phyloP scores from a whole-genome alignment of 78 protist genomes.

The Monosiga brevicollis region DNA sequence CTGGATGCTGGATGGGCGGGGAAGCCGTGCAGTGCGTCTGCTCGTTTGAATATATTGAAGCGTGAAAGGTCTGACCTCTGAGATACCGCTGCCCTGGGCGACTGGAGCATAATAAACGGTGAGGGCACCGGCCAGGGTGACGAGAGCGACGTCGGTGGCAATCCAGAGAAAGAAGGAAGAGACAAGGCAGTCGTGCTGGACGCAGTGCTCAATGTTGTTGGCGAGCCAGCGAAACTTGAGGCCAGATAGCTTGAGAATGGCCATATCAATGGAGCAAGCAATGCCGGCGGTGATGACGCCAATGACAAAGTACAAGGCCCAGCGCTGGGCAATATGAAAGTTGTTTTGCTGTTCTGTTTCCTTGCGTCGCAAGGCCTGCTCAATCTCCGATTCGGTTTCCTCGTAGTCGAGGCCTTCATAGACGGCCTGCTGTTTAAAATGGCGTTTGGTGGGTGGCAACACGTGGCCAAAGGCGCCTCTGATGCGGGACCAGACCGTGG shows the following conservation, averaged over 20 bases:
- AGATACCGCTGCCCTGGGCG: slow-evolving; percentile 74
- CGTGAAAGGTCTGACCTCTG: slow-evolving; percentile 48
- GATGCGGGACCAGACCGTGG: not conserved
- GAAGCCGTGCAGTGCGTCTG: not conserved
- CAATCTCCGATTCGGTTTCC: not conserved
- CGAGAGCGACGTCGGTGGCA: slow-evolving; percentile 13
- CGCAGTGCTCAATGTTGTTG: not conserved
- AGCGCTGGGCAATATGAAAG: not conserved
- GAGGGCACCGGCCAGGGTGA: not conserved
- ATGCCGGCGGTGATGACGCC: slow-evolving; percentile 26
- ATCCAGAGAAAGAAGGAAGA: slow-evolving; percentile 24
- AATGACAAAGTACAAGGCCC: not conserved
- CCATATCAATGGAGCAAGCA: slow-evolving; percentile 19
- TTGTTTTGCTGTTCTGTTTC: not conserved
- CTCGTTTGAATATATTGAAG: not conserved
- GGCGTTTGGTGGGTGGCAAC: not conserved
- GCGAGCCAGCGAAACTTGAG: not conserved
- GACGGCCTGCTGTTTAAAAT: not conserved
- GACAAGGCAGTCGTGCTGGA: not conserved
- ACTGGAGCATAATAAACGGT: slow-evolving; percentile 36
- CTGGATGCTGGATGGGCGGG: no score
- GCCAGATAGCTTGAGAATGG: not conserved
- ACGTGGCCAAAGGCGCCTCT: not conserved
- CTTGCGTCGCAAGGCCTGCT: not conserved
- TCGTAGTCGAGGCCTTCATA: not conserved